These are phyloP conservation scores for Macadamia tetraphylla DNA, from an alignment of 164 flowering plant species.

Conservation along the genomic window DNA sequence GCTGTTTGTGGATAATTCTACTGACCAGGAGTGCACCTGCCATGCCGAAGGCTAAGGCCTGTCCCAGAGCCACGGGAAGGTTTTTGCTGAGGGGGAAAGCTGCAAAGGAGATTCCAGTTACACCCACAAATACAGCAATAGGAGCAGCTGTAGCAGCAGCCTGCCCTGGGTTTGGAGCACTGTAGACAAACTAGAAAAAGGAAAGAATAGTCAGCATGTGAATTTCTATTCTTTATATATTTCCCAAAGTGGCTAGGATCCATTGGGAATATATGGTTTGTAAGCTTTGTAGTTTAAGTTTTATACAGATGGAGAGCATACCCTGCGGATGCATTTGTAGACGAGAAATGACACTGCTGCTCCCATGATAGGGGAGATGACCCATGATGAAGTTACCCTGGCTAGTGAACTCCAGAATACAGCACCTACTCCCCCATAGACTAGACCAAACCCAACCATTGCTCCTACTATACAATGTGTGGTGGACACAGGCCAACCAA, in stretches of 20 bases:
- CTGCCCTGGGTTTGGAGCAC: conserved; percentile 94
- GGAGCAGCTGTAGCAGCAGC: conserved; percentile 99
- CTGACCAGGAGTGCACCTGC: conserved; percentile 64
- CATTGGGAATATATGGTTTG: neutral
- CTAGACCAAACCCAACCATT: conserved; percentile 97
- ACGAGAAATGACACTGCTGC: conserved; percentile 91
- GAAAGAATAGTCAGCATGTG: conserved; percentile 3
- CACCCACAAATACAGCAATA: conserved; percentile 77
- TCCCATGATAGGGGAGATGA: conserved; percentile 84
- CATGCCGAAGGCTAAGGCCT: conserved; percentile 73
- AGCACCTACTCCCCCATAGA: conserved; percentile 86
- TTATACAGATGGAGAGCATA: conserved; percentile 28
- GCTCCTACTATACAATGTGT: conserved; percentile 99
- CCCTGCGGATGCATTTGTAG: conserved; percentile 97
- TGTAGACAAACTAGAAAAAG: conserved; percentile 83
- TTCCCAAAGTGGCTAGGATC: neutral
- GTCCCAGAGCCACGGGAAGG: conserved; percentile 49
- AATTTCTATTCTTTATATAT: neutral
- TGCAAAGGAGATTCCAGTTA: conserved; percentile 68
- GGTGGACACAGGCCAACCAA: conserved; percentile 97
- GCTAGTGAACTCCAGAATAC: conserved; percentile 97
- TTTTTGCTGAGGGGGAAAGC: conserved; percentile 84
- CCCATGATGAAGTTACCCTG: conserved; percentile 91
- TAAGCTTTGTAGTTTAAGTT: neutral
- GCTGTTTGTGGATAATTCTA: conserved; percentile 63